Base-by-base conservation (phyloP, 2,329 filamentous ascomycete species). In the Bertia moriformis region DNA sequence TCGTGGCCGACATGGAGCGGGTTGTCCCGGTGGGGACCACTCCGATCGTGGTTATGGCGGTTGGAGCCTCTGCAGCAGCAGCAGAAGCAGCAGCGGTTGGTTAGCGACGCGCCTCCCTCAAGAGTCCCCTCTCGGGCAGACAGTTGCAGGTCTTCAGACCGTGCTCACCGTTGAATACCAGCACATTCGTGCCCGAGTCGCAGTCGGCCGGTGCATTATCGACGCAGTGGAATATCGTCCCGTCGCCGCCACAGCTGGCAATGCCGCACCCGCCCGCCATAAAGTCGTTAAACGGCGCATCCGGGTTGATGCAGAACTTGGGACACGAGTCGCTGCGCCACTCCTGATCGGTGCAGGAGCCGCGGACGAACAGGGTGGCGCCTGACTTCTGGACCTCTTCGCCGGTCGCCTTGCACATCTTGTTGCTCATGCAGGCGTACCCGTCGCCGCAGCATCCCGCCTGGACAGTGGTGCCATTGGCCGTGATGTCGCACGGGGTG, bases 371-470 rank as follows among this genome's bases (percentile, higher is more conserved):
- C 4, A 44, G 39, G 2, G 44, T 42, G 4, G 49, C 46, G 4
- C 46, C 46, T 1, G 41, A 39, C 38, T 49, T 46, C 15, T 44
- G 40, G 7, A 52, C 30, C 39, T 49, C 46, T 4, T 47, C 38
- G 0, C 44, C 52, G 1, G 51, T 54, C 3, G 52, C 46, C 45
- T 47, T 41, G 43, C 58, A 61, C 4, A 61, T 44, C 18, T 46
- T 47, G 42, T 57, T 58, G 19, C 48, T 52, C 2, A 58, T 44
- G 40, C 58, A 61, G 1, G 56, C 57, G 36, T 53, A 59, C 4
- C 53, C 55, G n/a, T 51, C 49, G 2, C 54, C 54, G 41, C 57
- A 60, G 44, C 57, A 60, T 1, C 48, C 43, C 0, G 57, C 52
- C 19, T 55, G 44, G 2, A 39, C 39, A 1, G 46, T 50, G 27